Base-by-base conservation (phyloP, 768 basidiomycete species). In the Mycena latifolia region DNA sequence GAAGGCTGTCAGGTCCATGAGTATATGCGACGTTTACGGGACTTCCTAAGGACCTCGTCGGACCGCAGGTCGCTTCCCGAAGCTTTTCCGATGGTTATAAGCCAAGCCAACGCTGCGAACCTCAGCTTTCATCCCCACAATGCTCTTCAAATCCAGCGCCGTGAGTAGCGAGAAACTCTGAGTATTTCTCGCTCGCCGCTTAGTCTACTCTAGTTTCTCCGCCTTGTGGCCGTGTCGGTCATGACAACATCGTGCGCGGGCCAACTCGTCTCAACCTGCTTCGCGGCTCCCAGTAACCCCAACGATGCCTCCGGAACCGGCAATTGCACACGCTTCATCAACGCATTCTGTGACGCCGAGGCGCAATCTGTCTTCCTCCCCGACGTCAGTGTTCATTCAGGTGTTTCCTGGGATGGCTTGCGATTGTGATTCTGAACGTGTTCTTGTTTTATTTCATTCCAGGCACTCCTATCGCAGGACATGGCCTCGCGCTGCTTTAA, bases 401-500 rank as follows among this genome's bases (percentile, higher is more conserved):
- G 33, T 35, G 46, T 58, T 58, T 58, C 55, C 33, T 56, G 55
- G 27, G 55, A 56, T 45, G 24, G 28, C 37, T 37, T 37, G 37
- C 37, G 37, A 37, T 28, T 51, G 25, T 39, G 22, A 18, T 29
- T 51, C 48, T 41, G 59, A 28, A 18, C 25, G 29, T 52, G 27
- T 52, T 48, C 33, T 48, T 48, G 31, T 57, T 47, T 47, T 33
- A 39, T 35, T 52, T 61, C 22, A 52, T 61, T 61, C 37, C 50
- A 61, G 59, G 59, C 59, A 50, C 59, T 61, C 39, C 50, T 61
- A 28, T 61, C 59, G 37, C 35, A 52, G 39, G 59, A 61, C 59
- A 61, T 61, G 59, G 59, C 59, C 59, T 61, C 59, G 37, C 59
- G 59, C 59, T 61, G 59, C 59, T 61, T 61, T 22, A 61, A 51